Conservation (phyloP, 2,329 filamentous ascomycete species). For the Pseudocercospora cruenta region DNA sequence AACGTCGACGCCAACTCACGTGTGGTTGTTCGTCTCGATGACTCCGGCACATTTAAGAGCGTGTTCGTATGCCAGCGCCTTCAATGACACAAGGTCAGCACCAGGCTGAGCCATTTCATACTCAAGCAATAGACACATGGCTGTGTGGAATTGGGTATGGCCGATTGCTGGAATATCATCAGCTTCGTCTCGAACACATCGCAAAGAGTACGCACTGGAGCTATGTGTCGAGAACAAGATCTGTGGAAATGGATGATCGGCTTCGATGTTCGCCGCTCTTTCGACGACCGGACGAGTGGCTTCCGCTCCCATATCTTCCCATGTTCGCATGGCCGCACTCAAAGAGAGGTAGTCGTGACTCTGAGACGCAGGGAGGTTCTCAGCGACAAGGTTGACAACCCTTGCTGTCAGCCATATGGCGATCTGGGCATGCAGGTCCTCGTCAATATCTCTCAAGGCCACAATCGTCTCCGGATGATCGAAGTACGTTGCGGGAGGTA, state of each 20-base stretch:
- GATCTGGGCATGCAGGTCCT: constrained; percentile 20
- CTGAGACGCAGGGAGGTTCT: constrained; percentile 11
- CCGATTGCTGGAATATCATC: constrained; percentile 8
- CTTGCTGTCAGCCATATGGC: constrained; percentile 22
- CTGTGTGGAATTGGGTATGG: constrained; percentile 20
- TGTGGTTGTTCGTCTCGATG: constrained; percentile 22
- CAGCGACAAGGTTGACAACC: constrained; percentile 17
- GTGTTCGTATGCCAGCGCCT: constrained; percentile 16
- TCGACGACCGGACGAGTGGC: constrained; percentile 15
- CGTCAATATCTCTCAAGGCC: constrained; percentile 11
- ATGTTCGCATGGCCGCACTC: constrained; percentile 17
- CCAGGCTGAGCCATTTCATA: constrained; percentile 12
- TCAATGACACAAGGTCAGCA: constrained; percentile 6
- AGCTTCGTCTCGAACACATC: neutral
- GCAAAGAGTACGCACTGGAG: constrained; percentile 12
- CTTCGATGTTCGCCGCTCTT: constrained; percentile 16
- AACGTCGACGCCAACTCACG: constrained; percentile 6
- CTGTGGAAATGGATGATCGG: constrained; percentile 17
- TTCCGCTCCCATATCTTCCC: constrained; percentile 16
- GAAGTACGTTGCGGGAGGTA: constrained; percentile 21
- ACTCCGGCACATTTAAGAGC: constrained; percentile 16
- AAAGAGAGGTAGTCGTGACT: constrained; percentile 11
- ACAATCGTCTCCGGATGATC: constrained; percentile 17
- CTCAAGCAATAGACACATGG: constrained; percentile 20
- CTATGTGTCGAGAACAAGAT: constrained; percentile 23